Base-by-base conservation (phyloP, 371 early-diverging fungal genomes). In the Phascolomyces articulosus region DNA sequence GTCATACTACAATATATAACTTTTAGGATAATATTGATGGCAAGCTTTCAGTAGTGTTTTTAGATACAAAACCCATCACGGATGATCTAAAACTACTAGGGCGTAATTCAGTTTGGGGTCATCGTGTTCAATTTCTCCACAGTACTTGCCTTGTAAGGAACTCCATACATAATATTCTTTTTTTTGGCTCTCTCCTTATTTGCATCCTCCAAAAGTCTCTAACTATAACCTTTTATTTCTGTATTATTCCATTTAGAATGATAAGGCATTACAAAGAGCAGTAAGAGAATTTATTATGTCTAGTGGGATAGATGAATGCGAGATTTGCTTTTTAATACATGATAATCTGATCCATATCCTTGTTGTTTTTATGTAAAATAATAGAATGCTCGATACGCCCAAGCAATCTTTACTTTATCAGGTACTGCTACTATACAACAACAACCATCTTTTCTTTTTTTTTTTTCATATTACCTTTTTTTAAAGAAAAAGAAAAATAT, bases 21-120 rank as follows among this genome's bases (percentile, higher is more conserved):
- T 44, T 66, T 76, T 59, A 64, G 71, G 68, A 70, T 49, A 59
- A 81, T 65, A 75, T 74, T 4, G 78, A 78, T 34, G 65, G 53
- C 11, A 76, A 81, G 61, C 62, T 83, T 10, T 78, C 82, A 40
- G 73, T 90, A 11, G 85, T 89, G 0, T 83, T 91, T 62, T 63
- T 91, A 29, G 85, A 83, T 18, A 77, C 84, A 13, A 74, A 73
- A 40, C 74, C 74, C 23, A 81, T 87, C 0, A 69, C 84, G 0
- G 77, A 73, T 49, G 81, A 80, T 21, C 65, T 90, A 53, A 87
- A 85, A 55, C 65, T 77, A 7, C 55, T 77, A 68, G 77, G 73
- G 24, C 64, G 77, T 18, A 77, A 77, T 26, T 77, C 77, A 21
- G 73, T 77, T 60, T 77, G 77, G 77, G 77, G 77, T 15, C 77